Conservation (phyloP, 352 stramenopile species). For the Phytopythium helicoides region DNA sequence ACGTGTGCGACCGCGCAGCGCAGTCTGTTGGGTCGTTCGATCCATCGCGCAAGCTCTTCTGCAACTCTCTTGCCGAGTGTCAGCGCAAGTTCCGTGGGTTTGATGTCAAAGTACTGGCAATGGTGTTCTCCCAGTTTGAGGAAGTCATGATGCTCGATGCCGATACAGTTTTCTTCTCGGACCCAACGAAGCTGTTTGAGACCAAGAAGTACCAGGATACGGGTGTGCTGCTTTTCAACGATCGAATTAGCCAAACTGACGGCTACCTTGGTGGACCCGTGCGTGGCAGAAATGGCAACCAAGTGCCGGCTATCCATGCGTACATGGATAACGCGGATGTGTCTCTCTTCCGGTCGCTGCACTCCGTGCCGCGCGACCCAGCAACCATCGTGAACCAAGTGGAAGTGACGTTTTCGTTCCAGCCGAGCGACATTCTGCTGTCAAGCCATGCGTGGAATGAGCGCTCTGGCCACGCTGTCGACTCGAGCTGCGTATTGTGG, state of each 20-base stretch:
- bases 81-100: conserved; percentile 52
- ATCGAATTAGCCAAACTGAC: conserved; percentile 37
- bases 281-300: conserved; percentile 9
- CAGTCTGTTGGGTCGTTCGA: conserved; percentile 21
- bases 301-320: conserved; percentile 16
- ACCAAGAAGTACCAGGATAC: conserved; percentile 45
- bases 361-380: background rate
- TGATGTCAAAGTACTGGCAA: conserved; percentile 58
- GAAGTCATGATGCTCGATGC: conserved; percentile 79
- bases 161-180: conserved; percentile 66
- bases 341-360: conserved; percentile 15
- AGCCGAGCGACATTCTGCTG: conserved; percentile 54
- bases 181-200: conserved; percentile 50
- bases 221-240: conserved; percentile 70
- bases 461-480: conserved; percentile 59
- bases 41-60: conserved; percentile 47
- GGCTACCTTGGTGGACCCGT: conserved; percentile 24
- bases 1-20: conserved; percentile 50
- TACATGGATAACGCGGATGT: conserved; percentile 28
- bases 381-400: background rate
- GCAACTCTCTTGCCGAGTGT: conserved; percentile 34
- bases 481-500: conserved; percentile 77
- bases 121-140: conserved; percentile 64
- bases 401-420: conserved; percentile 13
- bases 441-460: conserved; percentile 65